These are phyloP conservation scores for Didymella glomerata DNA, from an alignment of 2,329 filamentous ascomycete genomes.

Conservation along the genomic window DNA sequence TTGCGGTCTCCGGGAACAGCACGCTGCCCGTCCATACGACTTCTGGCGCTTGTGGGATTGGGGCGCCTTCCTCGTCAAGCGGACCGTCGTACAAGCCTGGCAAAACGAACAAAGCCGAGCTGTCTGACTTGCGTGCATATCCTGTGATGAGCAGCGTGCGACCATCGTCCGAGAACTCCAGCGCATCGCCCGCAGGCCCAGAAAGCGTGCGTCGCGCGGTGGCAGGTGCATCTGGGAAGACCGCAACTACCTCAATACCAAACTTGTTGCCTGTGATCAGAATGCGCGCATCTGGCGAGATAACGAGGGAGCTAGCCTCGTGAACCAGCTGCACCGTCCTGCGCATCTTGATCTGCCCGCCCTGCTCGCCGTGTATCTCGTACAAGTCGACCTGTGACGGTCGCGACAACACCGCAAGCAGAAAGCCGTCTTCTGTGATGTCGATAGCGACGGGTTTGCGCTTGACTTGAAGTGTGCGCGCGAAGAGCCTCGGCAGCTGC, in stretches of 20 bases:
- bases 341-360: constrained; percentile 69
- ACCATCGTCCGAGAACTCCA: constrained; percentile 53
- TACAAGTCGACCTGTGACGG: constrained; percentile 90
- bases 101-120: constrained; percentile 50
- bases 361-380: constrained; percentile 61
- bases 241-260: constrained; percentile 85
- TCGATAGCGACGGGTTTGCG: constrained; percentile 67
- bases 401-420: constrained; percentile 80
- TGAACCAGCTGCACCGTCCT: constrained; percentile 81
- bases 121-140: constrained; percentile 47
- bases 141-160: constrained; percentile 52
- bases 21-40: constrained; percentile 51
- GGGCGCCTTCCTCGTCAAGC: constrained; percentile 52
- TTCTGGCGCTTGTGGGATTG: constrained; percentile 48
- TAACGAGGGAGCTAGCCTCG: constrained; percentile 76
- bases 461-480: constrained; percentile 49
- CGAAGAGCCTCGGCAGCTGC: constrained; percentile 48
- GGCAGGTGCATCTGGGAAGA: constrained; percentile 66
- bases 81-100: constrained; percentile 52
- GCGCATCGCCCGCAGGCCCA: constrained; percentile 47
- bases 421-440: constrained; percentile 77
- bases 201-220: constrained; percentile 48
- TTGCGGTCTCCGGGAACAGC: constrained; percentile 52
- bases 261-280: constrained; percentile 85
- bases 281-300: constrained; percentile 83